phyloP scores from a whole-genome alignment of 805 yeast genomes.

The Yamadazyma ubonensis region DNA sequence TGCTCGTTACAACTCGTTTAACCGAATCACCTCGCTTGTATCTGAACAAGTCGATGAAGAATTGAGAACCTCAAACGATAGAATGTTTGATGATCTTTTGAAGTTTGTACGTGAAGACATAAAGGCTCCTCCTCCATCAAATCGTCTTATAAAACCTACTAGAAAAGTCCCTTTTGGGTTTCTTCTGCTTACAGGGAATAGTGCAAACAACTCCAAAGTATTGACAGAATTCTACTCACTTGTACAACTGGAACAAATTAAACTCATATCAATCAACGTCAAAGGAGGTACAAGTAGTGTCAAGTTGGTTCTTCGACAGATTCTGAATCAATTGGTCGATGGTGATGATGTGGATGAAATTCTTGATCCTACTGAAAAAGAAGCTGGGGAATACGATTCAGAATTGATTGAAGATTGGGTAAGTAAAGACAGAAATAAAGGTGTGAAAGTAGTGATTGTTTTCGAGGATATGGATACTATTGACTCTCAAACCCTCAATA shows the following conservation, averaged over 20 bases:
- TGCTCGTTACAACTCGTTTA: not conserved
- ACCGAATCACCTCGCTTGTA: not conserved
- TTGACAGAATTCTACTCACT: conserved; percentile 31
- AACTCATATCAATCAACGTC: conserved; percentile 28
- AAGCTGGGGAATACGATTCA: conserved; percentile 33
- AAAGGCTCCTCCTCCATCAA: not conserved
- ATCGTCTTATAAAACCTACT: conserved; percentile 1
- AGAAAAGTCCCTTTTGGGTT: conserved; percentile 31
- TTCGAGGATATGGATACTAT: conserved; percentile 40
- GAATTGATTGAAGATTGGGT: conserved; percentile 20
- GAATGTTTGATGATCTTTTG: conserved; percentile 26
- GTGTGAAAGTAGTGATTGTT: conserved; percentile 18
- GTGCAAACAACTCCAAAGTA: conserved; percentile 40
- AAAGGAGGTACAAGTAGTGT: conserved; percentile 31
- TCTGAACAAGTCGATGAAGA: conserved; percentile 3
- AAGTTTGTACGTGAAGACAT: conserved; percentile 1
- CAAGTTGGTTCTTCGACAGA: conserved; percentile 32
- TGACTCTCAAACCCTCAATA: conserved; percentile 34
- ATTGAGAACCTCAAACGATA: conserved; percentile 19
- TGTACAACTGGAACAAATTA: conserved; percentile 15
- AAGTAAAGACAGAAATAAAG: not conserved
- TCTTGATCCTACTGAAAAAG: too few relatives aligned
- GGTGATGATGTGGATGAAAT: conserved; percentile 12
- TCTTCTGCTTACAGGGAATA: conserved; percentile 38
- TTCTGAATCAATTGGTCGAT: conserved; percentile 28